These are phyloP conservation scores for Xerocomellus chrysenteron DNA, from an alignment of 768 basidiomycete species.

Conservation along the genomic window DNA sequence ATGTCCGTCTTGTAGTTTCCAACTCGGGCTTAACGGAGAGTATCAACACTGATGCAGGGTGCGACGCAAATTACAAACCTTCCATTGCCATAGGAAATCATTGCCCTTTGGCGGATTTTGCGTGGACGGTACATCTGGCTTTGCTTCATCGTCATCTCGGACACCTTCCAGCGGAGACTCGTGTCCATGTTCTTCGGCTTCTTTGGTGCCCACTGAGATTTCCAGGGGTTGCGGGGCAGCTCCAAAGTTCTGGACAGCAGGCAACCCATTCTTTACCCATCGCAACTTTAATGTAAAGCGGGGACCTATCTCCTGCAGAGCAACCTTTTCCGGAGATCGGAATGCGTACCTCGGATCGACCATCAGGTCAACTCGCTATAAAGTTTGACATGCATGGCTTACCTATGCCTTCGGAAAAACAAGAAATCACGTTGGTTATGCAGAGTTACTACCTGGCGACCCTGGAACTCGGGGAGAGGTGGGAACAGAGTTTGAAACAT, in stretches of 20 bases:
- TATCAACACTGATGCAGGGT: not conserved
- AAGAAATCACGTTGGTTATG: conserved; percentile 98
- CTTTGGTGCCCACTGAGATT: conserved; percentile 46
- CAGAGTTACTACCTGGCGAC: conserved; percentile 93
- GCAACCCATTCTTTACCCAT: conserved; percentile 86
- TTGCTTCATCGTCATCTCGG: conserved; percentile 17
- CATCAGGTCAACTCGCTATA: conserved; percentile 6
- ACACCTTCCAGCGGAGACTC: conserved; percentile 19
- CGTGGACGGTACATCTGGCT: conserved; percentile 7
- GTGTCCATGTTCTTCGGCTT: conserved; percentile 18
- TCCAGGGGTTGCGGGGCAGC: conserved; percentile 57
- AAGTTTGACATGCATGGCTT: conserved; percentile 21
- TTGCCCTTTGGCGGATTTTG: conserved; percentile 63
- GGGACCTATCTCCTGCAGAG: conserved; percentile 96
- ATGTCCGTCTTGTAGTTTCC: conserved; percentile 86
- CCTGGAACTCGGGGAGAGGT: conserved; percentile 91
- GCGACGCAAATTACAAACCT: conserved; percentile 49
- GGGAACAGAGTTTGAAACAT: conserved; percentile 98
- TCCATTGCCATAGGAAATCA: conserved; percentile 88
- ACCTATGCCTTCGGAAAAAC: conserved; percentile 96
- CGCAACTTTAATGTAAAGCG: conserved; percentile 93
- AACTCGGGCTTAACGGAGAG: conserved; percentile 70
- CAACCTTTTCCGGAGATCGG: conserved; percentile 85
- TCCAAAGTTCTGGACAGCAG: conserved; percentile 71
- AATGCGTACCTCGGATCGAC: conserved; percentile 73